Conservation (phyloP, 305 asterid genomes). For the Solanum aculeatissimum region DNA sequence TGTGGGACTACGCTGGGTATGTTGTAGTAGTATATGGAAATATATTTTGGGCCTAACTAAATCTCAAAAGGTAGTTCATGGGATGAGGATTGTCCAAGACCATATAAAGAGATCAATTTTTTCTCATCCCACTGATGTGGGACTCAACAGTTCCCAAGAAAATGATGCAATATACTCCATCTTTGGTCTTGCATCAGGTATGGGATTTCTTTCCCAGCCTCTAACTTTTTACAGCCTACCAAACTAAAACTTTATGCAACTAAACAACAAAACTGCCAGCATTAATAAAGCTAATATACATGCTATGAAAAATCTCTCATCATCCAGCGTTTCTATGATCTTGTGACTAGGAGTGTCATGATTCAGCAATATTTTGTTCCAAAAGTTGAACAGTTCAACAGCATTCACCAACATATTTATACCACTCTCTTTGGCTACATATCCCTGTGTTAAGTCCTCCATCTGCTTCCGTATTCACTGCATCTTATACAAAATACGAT, state of each 20-base stretch:
- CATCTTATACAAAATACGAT: not conserved
- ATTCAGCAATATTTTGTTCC: not conserved
- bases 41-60: not conserved
- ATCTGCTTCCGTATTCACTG: not conserved
- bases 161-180: not conserved
- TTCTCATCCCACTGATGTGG: not conserved
- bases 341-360: not conserved
- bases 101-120: not conserved
- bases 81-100: not conserved
- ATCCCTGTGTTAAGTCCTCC: not conserved
- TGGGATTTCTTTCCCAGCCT: not conserved
- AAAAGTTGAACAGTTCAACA: not conserved
- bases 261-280: not conserved
- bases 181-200: not conserved
- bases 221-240: not conserved
- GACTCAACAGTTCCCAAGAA: not conserved
- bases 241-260: not conserved
- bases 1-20: not conserved
- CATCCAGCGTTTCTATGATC: not conserved
- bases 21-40: not conserved
- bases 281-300: not conserved
- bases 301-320: not conserved
- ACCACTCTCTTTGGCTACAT: not conserved
- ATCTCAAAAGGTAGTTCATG: not conserved
- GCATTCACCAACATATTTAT: not conserved